These are phyloP conservation scores for Clathrospora elynae DNA, from an alignment of 2,329 filamentous ascomycete genomes.

Conservation along the genomic window DNA sequence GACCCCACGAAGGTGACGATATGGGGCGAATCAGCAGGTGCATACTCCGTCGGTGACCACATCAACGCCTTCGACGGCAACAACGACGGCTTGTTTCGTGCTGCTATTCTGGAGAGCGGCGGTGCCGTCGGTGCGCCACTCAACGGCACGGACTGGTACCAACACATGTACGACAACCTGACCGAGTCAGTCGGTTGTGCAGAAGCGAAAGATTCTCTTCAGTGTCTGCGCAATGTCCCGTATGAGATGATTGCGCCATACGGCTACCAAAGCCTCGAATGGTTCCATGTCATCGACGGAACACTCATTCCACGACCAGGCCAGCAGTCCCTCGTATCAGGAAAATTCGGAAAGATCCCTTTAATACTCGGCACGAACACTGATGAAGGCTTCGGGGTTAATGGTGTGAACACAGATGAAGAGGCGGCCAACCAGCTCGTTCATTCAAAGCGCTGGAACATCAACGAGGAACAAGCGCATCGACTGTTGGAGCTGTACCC, in stretches of 20 bases:
- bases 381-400: slow-evolving; percentile 67
- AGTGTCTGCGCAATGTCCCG: slow-evolving; percentile 35
- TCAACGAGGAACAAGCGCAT: slow-evolving; percentile 27
- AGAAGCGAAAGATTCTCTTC: slow-evolving; percentile 27
- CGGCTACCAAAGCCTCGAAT: slow-evolving; percentile 36
- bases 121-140: slow-evolving; percentile 38
- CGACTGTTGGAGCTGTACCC: slow-evolving; percentile 37
- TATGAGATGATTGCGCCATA: slow-evolving; percentile 35
- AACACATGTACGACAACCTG: slow-evolving; percentile 39
- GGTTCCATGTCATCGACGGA: slow-evolving; percentile 41
- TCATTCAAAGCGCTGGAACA: slow-evolving; percentile 41
- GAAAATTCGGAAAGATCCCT: slow-evolving; percentile 66
- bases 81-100: slow-evolving; percentile 49
- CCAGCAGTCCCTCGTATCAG: slow-evolving; percentile 47
- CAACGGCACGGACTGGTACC: slow-evolving; percentile 42
- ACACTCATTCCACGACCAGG: slow-evolving; percentile 32
- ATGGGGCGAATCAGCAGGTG: slow-evolving; percentile 65
- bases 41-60: slow-evolving; percentile 57
- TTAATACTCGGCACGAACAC: slow-evolving; percentile 67
- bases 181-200: slow-evolving; percentile 33
- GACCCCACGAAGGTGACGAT: slow-evolving; percentile 64
- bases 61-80: slow-evolving; percentile 49
- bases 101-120: slow-evolving; percentile 50
- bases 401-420: slow-evolving; percentile 52
- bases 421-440: slow-evolving; percentile 36